phyloP scores from a whole-genome alignment of 2,329 filamentous ascomycete species.

The Ascosphaera apis region DNA sequence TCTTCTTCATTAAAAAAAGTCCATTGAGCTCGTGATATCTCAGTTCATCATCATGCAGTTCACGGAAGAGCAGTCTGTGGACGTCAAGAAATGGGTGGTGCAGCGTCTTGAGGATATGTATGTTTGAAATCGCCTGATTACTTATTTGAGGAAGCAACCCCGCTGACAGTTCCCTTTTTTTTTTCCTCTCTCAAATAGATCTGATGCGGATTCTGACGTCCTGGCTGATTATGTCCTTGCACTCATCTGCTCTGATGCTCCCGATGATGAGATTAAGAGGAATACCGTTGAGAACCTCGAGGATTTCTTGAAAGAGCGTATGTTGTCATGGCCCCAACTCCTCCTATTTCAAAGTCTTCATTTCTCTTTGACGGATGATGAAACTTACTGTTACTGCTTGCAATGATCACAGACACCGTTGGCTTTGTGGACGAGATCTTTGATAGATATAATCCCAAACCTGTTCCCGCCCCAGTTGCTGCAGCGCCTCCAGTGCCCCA shows the following conservation, averaged over 20 bases:
- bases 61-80: constrained; percentile 26
- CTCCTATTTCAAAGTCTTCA: neutral
- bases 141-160: neutral
- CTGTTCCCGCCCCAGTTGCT: constrained; percentile 10
- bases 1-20: too few relatives aligned
- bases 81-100: constrained; percentile 35
- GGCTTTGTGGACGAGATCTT: constrained; percentile 35
- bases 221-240: constrained; percentile 39
- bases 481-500: constrained; percentile 9
- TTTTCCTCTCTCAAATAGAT: constrained; percentile 17
- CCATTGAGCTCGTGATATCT: too few relatives aligned
- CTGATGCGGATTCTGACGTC: constrained; percentile 38
- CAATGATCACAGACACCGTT: constrained; percentile 20
- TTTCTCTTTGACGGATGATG: constrained; percentile 4
- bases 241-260: constrained; percentile 31
- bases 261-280: constrained; percentile 28
- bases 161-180: neutral
- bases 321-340: constrained; percentile 6
- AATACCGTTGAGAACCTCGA: constrained; percentile 31
- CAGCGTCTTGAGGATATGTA: constrained; percentile 35
- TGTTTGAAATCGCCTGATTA: constrained; percentile 7
- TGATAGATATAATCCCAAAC: constrained; percentile 24
- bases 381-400: neutral
- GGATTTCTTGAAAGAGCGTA: constrained; percentile 34
- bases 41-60: constrained; percentile 24